These are phyloP conservation scores for Peronospora belbahrii DNA, from an alignment of 352 stramenopile species.

Conservation along the genomic window DNA sequence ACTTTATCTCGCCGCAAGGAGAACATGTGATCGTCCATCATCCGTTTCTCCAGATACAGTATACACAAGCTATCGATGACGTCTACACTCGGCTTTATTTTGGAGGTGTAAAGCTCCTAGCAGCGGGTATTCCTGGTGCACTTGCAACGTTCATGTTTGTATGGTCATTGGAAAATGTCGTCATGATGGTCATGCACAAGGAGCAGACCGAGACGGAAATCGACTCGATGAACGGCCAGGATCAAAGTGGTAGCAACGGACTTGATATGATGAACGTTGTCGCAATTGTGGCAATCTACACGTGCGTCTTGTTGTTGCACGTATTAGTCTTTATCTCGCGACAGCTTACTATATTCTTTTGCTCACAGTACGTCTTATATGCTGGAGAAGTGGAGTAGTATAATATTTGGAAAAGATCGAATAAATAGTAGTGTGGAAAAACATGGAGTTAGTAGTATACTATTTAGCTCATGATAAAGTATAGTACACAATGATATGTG, in stretches of 20 bases:
- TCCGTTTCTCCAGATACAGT: constrained; percentile 24
- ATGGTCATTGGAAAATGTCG: constrained; percentile 37
- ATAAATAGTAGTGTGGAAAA: background rate
- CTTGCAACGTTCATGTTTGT: constrained; percentile 38
- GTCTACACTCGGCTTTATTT: constrained; percentile 57
- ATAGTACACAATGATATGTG: background rate
- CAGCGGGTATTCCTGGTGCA: constrained; percentile 34
- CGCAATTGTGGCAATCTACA: constrained; percentile 40
- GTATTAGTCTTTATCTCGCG: constrained; percentile 48
- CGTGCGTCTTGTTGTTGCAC: constrained; percentile 39
- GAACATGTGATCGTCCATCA: constrained; percentile 51
- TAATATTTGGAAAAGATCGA: no score
- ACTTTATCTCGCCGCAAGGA: constrained; percentile 37
- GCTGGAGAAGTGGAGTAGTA: constrained; percentile 1
- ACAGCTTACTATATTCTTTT: constrained; percentile 67
- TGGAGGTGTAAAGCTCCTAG: constrained; percentile 40
- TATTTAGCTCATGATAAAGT: no score
- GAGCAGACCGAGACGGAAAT: no score
- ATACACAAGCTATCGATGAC: constrained; percentile 26
- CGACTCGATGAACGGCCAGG: constrained; percentile 13
- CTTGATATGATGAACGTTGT: constrained; percentile 41
- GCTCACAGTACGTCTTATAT: constrained; percentile 57
- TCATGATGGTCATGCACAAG: constrained; percentile 9
- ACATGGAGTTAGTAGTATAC: no score
- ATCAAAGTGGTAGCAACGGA: constrained; percentile 22